These are phyloP conservation scores for Mycena metata DNA, from an alignment of 768 basidiomycete genomes.

Conservation along the genomic window DNA sequence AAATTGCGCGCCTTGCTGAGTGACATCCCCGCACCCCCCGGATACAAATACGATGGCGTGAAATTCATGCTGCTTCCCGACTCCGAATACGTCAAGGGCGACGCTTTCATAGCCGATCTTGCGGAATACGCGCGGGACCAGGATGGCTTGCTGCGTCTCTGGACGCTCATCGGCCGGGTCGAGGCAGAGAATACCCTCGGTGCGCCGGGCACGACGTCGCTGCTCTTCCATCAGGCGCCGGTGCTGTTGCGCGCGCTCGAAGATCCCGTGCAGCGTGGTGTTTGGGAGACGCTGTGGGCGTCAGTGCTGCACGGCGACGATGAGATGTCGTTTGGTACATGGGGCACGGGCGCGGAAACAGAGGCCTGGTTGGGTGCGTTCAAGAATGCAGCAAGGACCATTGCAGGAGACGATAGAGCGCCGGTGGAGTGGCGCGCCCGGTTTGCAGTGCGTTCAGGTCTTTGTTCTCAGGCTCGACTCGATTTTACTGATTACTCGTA, in stretches of 20 bases:
- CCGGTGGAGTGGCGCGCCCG: constrained; percentile 22
- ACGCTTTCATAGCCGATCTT: not conserved
- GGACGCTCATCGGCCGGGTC: constrained; percentile 31
- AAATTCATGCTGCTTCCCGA: constrained; percentile 16
- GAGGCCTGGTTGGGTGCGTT: constrained; percentile 9
- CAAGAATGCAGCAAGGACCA: constrained; percentile 15
- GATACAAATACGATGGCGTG: constrained; percentile 16
- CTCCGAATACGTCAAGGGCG: constrained; percentile 8
- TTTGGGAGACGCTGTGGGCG: constrained; percentile 36
- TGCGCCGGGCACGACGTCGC: constrained; percentile 20
- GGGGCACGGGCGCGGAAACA: constrained; percentile 15
- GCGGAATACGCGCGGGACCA: constrained; percentile 30
- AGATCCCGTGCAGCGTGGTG: constrained; percentile 22
- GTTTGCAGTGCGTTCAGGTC: constrained; percentile 22
- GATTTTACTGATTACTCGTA: constrained; percentile 9
- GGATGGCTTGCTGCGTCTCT: constrained; percentile 30
- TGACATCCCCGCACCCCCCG: constrained; percentile 34
- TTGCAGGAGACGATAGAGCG: constrained; percentile 14
- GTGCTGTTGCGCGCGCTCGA: constrained; percentile 28
- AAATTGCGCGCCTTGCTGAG: constrained; percentile 14
- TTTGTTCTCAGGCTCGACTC: not conserved
- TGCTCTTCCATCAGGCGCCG: constrained; percentile 29
- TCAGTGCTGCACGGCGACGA: constrained; percentile 14
- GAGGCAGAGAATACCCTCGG: constrained; percentile 26
- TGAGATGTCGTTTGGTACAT: constrained; percentile 19